Conservation (phyloP, 2,329 filamentous ascomycete species). For the Cordyceps javanica region DNA sequence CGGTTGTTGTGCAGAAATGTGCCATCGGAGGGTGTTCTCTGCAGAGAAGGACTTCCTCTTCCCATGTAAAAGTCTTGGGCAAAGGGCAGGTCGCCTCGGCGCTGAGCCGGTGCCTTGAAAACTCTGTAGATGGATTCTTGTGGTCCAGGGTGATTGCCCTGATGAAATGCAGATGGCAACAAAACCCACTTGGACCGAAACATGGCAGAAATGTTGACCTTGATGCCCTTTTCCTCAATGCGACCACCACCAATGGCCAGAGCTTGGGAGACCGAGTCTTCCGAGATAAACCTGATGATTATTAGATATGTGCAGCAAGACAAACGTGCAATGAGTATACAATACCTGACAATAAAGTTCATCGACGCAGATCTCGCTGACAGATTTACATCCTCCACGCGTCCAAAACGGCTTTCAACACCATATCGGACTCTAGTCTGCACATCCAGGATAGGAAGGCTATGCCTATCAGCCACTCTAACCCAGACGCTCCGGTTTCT, state of each 20-base stretch:
- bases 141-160: neutral
- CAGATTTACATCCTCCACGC: conserved; percentile 25
- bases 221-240: conserved; percentile 23
- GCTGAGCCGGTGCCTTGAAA: neutral
- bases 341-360: conserved; percentile 25
- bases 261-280: conserved; percentile 15
- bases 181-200: conserved; percentile 28
- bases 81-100: neutral
- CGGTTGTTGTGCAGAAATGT: neutral
- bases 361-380: neutral
- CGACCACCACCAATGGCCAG: conserved; percentile 18
- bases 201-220: conserved; percentile 22
- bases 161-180: conserved; percentile 1
- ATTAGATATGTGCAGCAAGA: neutral
- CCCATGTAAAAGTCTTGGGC: neutral
- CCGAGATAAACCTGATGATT: conserved; percentile 18
- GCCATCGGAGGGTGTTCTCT: neutral
- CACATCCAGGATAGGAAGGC: conserved; percentile 20
- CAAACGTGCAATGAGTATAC: neutral
- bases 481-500: conserved; percentile 28
- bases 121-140: neutral
- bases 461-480: conserved; percentile 15
- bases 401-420: conserved; percentile 23
- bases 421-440: conserved; percentile 25
- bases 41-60: neutral